Evolutionary conservation across 2,329 filamentous ascomycete species (phyloP), one percentile per base, ranked within the genome.

Genomic region (Diaporthe vexans): DNA sequence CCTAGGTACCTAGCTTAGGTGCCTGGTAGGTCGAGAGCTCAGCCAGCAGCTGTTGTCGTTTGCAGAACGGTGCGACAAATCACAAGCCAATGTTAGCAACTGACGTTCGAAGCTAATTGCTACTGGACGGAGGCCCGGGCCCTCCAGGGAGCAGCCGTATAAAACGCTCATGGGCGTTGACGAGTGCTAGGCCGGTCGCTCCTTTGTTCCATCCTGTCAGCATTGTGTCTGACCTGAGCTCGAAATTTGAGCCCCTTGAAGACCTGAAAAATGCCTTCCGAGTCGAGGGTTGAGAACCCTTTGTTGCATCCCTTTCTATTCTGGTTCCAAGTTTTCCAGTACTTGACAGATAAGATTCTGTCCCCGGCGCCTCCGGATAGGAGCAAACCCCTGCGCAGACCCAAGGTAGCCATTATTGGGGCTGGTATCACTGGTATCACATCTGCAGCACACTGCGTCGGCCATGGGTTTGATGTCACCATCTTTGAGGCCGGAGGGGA

Each of bases 391-490:
- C 84, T 94, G n/a, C 84, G 85, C 17, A 86, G 92, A 37, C 92
- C 94, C 19, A 91, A 88, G 74, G 87, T 94, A 73, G 93, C 92
- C 3, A 86, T 94, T 43, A 91, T 94, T 77, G 92, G 93, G 3
- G 91, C 92, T 37, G 92, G 93, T 1, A 86, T 97, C 72, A 97
- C 89, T 0, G 89, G 94, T 5, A 91, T 97, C 3, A 94, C 94
- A 1, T 91, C 94, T 10, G 95, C 95, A 0, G 91, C 94, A 1
- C 94, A 97, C 81, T 95, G 94, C 80, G 91, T 95, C 48, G 94
- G 94, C 1, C 94, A 97, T 89, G 94, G 94, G 58, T 96, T 96
- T 77, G 94, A 97, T 76, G 93, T 95, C 9, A 88, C 89, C 26
- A 90, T 97, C 52, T 97, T 97, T 77, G 94, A 97, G 81, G 90